Base-by-base conservation (phyloP, 1,284 basidiomycete genomes). In the Naganishia albida region DNA sequence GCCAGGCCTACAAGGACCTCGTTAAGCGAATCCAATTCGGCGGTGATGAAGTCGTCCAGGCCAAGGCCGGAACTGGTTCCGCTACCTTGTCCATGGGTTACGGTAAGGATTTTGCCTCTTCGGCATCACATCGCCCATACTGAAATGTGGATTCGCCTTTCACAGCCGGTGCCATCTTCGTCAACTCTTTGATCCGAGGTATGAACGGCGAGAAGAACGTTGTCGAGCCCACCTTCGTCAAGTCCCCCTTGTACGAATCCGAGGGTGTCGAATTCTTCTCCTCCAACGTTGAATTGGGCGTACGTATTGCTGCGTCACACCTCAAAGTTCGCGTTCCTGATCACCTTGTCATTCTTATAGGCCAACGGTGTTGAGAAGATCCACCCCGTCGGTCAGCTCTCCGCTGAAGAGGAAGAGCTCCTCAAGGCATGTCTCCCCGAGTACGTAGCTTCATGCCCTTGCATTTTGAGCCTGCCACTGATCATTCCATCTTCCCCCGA, bases 61-160 rank as follows among this genome's bases (percentile, higher is more conserved):
- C 78, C 68, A 79, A 79, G 74, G 74, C 93, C 73, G 91, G 91
- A 75, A 88, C 89, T 67, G 91, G 91, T 72, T 89, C 87, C 67
- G 91, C 91, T 44, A 94, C 91, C 54, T 86, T 94, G 64, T 91
- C 89, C 60, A 95, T 95, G 92, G 91, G 90, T 62, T 92, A 88
- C 81, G 87, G 81, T 81, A 63, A 72, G 81, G n/a, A n/a, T 72
- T 70, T 72, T 56, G 70, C 70, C 20, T 26, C n/a, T 42, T 13
- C 28, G 18, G 25, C 28, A 26, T 30, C 25, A 12, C 34, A 16
- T 30, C 26, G 39, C 40, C 48, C n/a, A 23, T 52, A 50, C 30
- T 55, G 18, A 55, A 16, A 7, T 25, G 28, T n/a, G 10, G n/a
- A 38, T 34, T 6, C 49, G 44, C 34, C n/a, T 12, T 18, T 8